Evolutionary conservation across 2,329 filamentous ascomycete species (phyloP), one percentile per base, ranked within the genome.

Genomic region (Neonectria neomacrospora): DNA sequence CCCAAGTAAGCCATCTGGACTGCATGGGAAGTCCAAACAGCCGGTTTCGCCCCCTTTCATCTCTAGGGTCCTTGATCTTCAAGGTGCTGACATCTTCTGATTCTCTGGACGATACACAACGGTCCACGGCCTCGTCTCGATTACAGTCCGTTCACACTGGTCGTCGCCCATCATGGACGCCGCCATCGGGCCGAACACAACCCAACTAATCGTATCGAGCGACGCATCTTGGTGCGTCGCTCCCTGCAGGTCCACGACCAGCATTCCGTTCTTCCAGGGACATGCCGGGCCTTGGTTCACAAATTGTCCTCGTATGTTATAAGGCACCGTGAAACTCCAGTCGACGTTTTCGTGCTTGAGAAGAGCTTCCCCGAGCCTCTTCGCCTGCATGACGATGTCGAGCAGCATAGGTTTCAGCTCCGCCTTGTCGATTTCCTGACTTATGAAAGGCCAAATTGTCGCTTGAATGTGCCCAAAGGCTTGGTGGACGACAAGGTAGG

Each of bases 61-160:
- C 34, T n/a, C 34, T 8, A 3, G 10, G 5, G 34, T n/a, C 6
- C 5, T 16, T n/a, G 8, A 11, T 34, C 14, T 37, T n/a, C 14
- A 37, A 6, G 8, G 34, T 7, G 3, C 14, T 14, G n/a, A 14
- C 34, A n/a, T 28, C 39, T 37, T 53, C 41, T n/a, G 7, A 8
- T 39, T 26, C 14, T 28, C 53, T 22, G 52, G 53, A 30, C 59
- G 42, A 50, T 53, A 37, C 20, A 14, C 37, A 12, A 53, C 45
- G 3, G 30, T 39, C 26, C 34, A 37, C 5, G 53, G 22, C 3
- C 8, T 20, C 3, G 26, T 48, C 41, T 63, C 60, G 14, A n/a
- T 23, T 22, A 22, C 5, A 18, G 5, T 7, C 5, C 23, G 9
- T 16, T 5, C n/a, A 18, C 14, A 14, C 4, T 32, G 20, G 14